Conservation (phyloP, 352 stramenopile species). For the Phytopythium ostracodes region DNA sequence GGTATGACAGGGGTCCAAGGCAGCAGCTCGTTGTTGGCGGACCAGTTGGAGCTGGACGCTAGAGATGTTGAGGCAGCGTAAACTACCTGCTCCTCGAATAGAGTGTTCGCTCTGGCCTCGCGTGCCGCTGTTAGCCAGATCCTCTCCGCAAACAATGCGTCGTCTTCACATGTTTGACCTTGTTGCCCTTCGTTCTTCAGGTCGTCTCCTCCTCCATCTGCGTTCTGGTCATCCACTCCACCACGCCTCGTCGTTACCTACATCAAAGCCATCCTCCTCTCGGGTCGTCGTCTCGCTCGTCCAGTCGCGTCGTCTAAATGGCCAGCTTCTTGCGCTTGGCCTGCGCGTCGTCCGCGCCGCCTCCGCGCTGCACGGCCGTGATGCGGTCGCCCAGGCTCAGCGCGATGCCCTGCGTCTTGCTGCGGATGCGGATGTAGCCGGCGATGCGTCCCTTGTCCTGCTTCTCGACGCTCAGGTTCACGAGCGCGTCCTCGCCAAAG, state of each 20-base stretch:
- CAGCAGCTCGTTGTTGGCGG: too few relatives aligned
- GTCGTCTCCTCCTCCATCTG: neutral
- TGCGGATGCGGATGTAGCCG: constrained; percentile 99
- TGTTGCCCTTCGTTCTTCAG: neutral
- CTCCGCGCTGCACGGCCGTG: constrained; percentile 91
- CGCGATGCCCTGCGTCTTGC: constrained; percentile 99
- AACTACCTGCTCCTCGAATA: too few relatives aligned
- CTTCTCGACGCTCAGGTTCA: constrained; percentile 99
- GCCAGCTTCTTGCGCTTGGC: constrained; percentile 81
- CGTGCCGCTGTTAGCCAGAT: too few relatives aligned
- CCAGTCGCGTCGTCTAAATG: constrained; percentile 33
- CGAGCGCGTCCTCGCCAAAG: constrained; percentile 98
- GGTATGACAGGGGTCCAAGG: too few relatives aligned
- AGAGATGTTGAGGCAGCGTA: too few relatives aligned
- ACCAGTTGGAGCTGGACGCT: too few relatives aligned
- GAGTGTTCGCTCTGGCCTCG: too few relatives aligned
- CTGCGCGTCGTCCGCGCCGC: constrained; percentile 66
- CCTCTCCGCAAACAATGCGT: neutral
- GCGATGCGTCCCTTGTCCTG: constrained; percentile 96
- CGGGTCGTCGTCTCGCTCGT: constrained; percentile 15
- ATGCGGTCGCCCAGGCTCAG: constrained; percentile 99
- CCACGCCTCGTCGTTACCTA: neutral
- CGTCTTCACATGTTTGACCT: neutral
- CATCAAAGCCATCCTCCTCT: constrained; percentile 6
- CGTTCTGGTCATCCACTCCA: neutral